These are phyloP conservation scores for Ophiostoma sp. DNA, from an alignment of 2,329 filamentous ascomycete genomes.

Conservation along the genomic window DNA sequence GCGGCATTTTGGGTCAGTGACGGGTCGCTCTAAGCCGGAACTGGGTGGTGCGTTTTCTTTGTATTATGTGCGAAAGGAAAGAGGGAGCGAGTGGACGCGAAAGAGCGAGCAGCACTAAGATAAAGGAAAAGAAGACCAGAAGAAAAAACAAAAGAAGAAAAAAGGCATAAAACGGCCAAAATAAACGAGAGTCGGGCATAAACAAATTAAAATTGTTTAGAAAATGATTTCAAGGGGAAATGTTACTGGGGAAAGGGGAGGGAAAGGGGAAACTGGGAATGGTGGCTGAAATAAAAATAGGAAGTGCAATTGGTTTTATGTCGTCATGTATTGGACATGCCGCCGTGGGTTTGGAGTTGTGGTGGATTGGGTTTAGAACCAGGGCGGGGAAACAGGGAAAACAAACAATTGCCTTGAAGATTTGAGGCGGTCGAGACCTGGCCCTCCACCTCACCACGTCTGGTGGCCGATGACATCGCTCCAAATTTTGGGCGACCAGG, in stretches of 20 bases:
- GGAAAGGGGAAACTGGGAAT: neutral
- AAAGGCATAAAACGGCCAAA: neutral
- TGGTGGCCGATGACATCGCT: slow-evolving; percentile 18
- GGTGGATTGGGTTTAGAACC: neutral
- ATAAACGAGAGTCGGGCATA: neutral
- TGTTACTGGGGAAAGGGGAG: neutral
- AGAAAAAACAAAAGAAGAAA: neutral
- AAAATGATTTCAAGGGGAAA: neutral
- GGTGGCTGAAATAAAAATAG: neutral
- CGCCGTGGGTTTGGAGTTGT: neutral
- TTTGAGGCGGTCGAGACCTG: neutral
- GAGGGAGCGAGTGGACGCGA: neutral
- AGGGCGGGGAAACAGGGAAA: slow-evolving; percentile 6
- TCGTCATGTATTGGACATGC: slow-evolving; percentile 8
- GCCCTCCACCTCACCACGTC: neutral
- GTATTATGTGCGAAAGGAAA: neutral
- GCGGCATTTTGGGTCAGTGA: slow-evolving; percentile 24
- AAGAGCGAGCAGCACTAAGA: neutral
- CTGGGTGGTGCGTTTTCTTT: neutral
- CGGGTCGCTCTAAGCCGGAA: neutral
- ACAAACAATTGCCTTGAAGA: slow-evolving; percentile 15
- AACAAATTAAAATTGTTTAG: neutral
- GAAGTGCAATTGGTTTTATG: slow-evolving; percentile 7
- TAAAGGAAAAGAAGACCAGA: neutral
- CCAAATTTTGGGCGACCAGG: neutral